Evolutionary conservation across 208 protist genomes (phyloP), one percentile per base, ranked within the genome.

Genomic region (Kentomonas sorsogonicus): DNA sequence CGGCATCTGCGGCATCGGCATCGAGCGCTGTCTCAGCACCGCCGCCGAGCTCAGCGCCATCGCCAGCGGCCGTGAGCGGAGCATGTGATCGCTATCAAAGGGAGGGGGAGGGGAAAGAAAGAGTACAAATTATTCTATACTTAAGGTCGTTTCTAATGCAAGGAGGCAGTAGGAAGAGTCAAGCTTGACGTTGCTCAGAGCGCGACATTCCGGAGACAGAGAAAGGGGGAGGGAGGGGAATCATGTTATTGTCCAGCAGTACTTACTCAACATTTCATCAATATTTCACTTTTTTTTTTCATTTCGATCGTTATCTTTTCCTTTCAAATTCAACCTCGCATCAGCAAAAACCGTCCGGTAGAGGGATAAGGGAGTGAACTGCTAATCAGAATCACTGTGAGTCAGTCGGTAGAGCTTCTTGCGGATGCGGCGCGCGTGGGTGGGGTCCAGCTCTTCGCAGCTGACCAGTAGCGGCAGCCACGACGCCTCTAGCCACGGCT

Each of bases 311-410:
- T 46, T 20, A 16, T 34, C n/a, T 40, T 46, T 16, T 60, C 11
- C 20, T 40, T 29, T 7, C 25, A n/a, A n/a, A n/a, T n/a, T n/a
- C n/a, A n/a, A n/a, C n/a, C n/a, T n/a, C n/a, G n/a, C n/a, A n/a
- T n/a, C n/a, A n/a, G n/a, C n/a, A n/a, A n/a, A n/a, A n/a, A n/a
- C n/a, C n/a, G n/a, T n/a, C n/a, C n/a, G n/a, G n/a, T n/a, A n/a
- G n/a, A n/a, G n/a, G n/a, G n/a, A n/a, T n/a, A n/a, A n/a, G n/a
- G n/a, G n/a, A n/a, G n/a, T n/a, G n/a, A n/a, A n/a, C n/a, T n/a
- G n/a, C n/a, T 63, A 91, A 46, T 94, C 87, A 10, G 87, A 94
- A 61, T 94, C 87, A 46, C 87, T 94, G 67, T 91, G 75, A 4
- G 69, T 87, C 33, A 94, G 69, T 25, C 60, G 51, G 29, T 79